Percentiles rank a stretch among this genome's conserved stretches.
phyloP scores from a whole-genome alignment of 345 rosid species.

The Nephelium lappaceum region DNA sequence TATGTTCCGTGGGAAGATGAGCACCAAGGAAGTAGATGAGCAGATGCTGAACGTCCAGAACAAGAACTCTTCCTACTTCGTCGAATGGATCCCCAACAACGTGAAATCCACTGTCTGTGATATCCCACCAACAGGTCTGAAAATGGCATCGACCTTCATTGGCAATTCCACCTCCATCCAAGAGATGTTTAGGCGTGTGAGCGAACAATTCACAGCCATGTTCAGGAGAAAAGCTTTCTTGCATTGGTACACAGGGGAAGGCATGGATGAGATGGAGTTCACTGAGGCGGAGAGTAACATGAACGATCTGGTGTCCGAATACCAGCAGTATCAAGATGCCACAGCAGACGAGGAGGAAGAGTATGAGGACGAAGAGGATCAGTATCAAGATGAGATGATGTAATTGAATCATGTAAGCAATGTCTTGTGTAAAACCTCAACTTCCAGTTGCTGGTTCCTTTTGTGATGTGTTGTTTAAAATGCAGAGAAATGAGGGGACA shows the following conservation, averaged over 20 bases:
- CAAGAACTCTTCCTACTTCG: constrained; percentile 49
- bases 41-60: constrained; percentile 51
- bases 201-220: constrained; percentile 61
- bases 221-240: constrained; percentile 50
- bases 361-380: constrained; percentile 57
- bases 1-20: constrained; percentile 80
- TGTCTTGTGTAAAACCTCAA: constrained; percentile 28
- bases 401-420: neutral
- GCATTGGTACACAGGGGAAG: constrained; percentile 49
- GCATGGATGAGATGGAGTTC: constrained; percentile 53
- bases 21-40: constrained; percentile 74
- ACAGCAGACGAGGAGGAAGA: constrained; percentile 71
- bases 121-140: constrained; percentile 73
- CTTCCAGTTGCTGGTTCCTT: constrained; percentile 35
- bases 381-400: constrained; percentile 43
- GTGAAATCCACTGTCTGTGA: constrained; percentile 81
- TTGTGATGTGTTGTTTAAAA: neutral
- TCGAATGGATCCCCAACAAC: constrained; percentile 57
- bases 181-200: constrained; percentile 79
- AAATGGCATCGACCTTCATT: constrained; percentile 71
- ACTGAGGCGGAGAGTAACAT: constrained; percentile 72
- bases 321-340: constrained; percentile 84
- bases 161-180: constrained; percentile 79
- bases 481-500: too few relatives aligned
- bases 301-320: constrained; percentile 75